Conservation (phyloP, 805 yeast genomes). For the Saccharomycopsis javanensis region DNA sequence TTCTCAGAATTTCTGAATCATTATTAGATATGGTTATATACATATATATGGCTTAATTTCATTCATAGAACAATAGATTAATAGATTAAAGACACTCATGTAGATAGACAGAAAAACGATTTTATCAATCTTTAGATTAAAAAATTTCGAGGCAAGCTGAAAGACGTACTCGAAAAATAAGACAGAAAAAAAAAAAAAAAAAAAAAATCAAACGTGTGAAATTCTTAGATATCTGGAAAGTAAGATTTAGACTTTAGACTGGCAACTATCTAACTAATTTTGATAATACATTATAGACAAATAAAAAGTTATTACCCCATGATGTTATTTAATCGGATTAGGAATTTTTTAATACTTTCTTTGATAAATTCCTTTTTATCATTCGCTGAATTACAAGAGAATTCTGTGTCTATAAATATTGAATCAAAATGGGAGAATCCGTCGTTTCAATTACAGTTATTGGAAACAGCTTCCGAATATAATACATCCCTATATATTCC, state of each 20-base stretch:
- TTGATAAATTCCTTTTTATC: neutral
- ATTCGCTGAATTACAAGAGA: neutral
- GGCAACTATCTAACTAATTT: neutral
- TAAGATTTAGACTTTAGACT: neutral
- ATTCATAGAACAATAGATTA: neutral
- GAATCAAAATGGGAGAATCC: slow-evolving; percentile 33
- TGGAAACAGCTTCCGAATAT: slow-evolving; percentile 32
- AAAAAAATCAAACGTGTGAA: neutral
- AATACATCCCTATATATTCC: slow-evolving; percentile 32
- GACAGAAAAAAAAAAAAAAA: neutral
- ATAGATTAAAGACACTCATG: neutral
- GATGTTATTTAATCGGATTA: neutral
- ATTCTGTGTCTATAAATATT: slow-evolving; percentile 26
- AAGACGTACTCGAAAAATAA: neutral
- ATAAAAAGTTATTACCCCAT: neutral
- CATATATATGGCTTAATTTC: no score
- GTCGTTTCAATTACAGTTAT: slow-evolving; percentile 33
- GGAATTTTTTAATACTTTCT: neutral
- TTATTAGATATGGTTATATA: neutral
- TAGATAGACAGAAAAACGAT: neutral
- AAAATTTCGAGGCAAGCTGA: neutral
- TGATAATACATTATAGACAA: neutral
- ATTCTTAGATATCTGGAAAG: neutral
- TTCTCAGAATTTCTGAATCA: neutral
- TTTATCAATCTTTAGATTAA: no score